These are phyloP conservation scores for Mariannaea sp. DNA, from an alignment of 2,329 filamentous ascomycete species.

Conservation along the genomic window DNA sequence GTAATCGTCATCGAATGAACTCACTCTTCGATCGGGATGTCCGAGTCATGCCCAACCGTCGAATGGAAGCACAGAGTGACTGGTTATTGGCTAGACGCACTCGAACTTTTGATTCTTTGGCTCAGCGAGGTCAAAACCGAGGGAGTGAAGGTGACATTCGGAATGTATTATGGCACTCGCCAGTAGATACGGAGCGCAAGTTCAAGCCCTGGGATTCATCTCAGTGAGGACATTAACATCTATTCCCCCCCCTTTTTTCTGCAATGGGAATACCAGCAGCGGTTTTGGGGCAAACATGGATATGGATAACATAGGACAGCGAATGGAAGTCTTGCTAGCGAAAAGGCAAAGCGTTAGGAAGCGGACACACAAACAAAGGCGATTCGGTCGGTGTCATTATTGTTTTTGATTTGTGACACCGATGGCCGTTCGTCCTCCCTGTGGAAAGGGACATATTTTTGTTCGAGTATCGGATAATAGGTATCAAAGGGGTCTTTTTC, in stretches of 20 bases:
- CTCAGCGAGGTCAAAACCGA: no score
- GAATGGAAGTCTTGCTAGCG: conserved; percentile 5
- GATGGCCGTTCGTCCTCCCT: conserved; percentile 14
- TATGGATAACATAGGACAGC: conserved; percentile 17
- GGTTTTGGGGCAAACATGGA: conserved; percentile 2
- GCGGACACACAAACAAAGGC: conserved; percentile 8
- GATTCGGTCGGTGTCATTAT: conserved; percentile 24
- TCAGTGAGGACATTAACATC: no score
- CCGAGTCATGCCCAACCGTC: conserved; percentile 4
- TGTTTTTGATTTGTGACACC: neutral
- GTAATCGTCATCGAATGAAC: neutral
- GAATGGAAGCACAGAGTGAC: neutral
- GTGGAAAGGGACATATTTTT: conserved; percentile 30
- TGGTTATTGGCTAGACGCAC: no score
- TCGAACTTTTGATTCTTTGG: no score
- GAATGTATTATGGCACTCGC: no score
- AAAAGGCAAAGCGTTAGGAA: conserved; percentile 15
- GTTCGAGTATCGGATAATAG: conserved; percentile 36
- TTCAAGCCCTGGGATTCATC: no score
- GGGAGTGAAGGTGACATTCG: no score
- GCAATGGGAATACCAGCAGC: neutral
- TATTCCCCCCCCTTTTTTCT: no score
- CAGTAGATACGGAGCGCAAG: no score
- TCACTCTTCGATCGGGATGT: neutral
- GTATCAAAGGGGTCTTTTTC: conserved; percentile 15